Conservation (phyloP, 768 basidiomycete species). For the Termitomyces heimii region DNA sequence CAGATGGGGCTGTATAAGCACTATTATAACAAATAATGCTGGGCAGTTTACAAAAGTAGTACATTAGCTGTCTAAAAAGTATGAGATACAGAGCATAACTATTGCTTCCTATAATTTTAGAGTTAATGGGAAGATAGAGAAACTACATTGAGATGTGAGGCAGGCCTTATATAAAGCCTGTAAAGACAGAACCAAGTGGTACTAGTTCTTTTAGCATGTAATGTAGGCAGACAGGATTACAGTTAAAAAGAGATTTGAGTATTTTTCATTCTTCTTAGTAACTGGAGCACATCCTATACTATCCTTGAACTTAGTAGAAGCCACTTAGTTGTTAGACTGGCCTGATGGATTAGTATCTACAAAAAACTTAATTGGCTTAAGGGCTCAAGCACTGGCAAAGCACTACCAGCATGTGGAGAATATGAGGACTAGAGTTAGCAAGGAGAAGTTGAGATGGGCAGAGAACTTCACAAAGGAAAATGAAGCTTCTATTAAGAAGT, state of each 20-base stretch:
- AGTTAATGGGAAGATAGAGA: too few relatives aligned
- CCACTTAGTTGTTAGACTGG: background rate
- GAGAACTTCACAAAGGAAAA: background rate
- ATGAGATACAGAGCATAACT: slow-evolving; percentile 30
- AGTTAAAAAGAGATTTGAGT: background rate
- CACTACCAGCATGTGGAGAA: too few relatives aligned
- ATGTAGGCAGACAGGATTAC: background rate
- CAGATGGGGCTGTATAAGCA: slow-evolving; percentile 28
- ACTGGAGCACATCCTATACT: background rate
- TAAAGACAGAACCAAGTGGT: background rate
- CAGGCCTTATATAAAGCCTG: too few relatives aligned
- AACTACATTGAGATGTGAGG: slow-evolving; percentile 8
- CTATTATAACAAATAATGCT: slow-evolving; percentile 11
- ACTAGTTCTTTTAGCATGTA: too few relatives aligned
- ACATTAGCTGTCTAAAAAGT: slow-evolving; percentile 13
- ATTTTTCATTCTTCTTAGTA: too few relatives aligned
- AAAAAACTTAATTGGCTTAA: too few relatives aligned
- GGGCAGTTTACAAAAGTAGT: background rate
- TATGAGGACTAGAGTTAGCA: background rate
- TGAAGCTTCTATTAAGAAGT: background rate
- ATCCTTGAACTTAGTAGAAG: background rate
- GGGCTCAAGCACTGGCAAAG: too few relatives aligned
- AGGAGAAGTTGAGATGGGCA: background rate
- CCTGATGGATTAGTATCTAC: too few relatives aligned
- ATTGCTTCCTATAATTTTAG: slow-evolving; percentile 23